Evolutionary conservation across 768 basidiomycete genomes (phyloP), one percentile per base, ranked within the genome.

Genomic region (Clitopilus passeckerianus): DNA sequence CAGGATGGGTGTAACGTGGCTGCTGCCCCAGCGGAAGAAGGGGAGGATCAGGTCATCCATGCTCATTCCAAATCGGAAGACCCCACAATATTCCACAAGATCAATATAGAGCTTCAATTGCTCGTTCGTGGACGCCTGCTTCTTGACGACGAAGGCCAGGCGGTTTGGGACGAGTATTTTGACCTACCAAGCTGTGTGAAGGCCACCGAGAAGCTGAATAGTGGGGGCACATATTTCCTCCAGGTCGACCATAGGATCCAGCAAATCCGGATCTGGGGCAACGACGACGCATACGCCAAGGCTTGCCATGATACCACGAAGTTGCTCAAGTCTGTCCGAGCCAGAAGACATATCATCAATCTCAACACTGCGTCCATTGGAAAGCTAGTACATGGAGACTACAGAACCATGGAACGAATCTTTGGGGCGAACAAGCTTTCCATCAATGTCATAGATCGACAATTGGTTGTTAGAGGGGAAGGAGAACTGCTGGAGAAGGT

Each of bases 121-220:
- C 63, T 81, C 14, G 54, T 84, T 22, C 66, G 69, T 5, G 83
- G 83, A 6, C 65, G 73, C 14, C 59, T 76, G 14, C 58, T 80
- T 33, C 63, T 62, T 14, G 68, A 71, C 0, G 74, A 76, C 3
- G 69, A 67, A 7, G 27, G 27, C 0, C 60, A 61, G 20, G 58
- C 62, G 1, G 59, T 78, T 3, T 85, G 84, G 83, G 77, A 81
- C 54, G 76, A 77, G 16, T 80, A 80, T 57, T 77, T 85, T 59
- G 72, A 75, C 15, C 67, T 71, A n/a, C 54, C 71, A n/a, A 77
- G 74, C 59, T 78, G 80, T 41, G 57, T 60, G 20, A 71, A 71
- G 23, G 68, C 69, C 8, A 56, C 85, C 27, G 72, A 75, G n/a
- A 65, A 67, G 24, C 34, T 81, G 20, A 77, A 77, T 60, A 43